Base-by-base conservation (phyloP, 2,329 filamentous ascomycete species). In the Phaeosphaeriaceae sp. region DNA sequence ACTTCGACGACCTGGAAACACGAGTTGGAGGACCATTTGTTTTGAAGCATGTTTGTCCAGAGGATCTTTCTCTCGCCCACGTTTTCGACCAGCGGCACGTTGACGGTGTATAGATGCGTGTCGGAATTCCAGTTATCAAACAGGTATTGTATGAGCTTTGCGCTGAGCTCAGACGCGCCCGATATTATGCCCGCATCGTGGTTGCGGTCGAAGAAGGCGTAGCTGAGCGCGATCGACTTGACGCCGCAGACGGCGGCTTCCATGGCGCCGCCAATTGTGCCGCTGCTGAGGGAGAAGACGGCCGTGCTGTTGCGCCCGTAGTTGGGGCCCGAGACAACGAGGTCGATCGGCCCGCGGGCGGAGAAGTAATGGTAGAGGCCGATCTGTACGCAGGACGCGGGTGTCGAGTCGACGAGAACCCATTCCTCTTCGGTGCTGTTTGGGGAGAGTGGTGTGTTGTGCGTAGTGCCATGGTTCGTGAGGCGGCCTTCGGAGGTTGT, bases 1-100 rank as follows among this genome's bases (percentile, higher is more conserved):
- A 88, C 86, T 51, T 90, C 88, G 27, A 94, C 84, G 73, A 92
- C 93, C 68, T 92, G 85, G 77, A 97, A 98, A 73, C 92, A 97
- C 56, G 91, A 91, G 3, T 91, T 91, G n/a, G 85, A 84, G 20
- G 82, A 83, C 95, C 95, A 99, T 72, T 90, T 89, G 76, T 98
- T 99, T 79, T 97, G 92, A 70, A 98, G 80, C 85, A 97, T 90
- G 60, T 87, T 82, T 2, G 95, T 94, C 80, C 89, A 97, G n/a
- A 95, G 71, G 3, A 93, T 88, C 79, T 91, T 92, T 53, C 85
- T 84, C 19, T 81, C 75, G 66, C 89, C 89, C 1, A 97, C 87
- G 7, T 88, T 89, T 58, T 91, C 89, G 15, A 95, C 84, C 11
- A 98, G 82, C 20, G 95, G 94, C 9, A 98, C 90, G 73, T 98